A percentile compares a stretch with the other conserved stretches of the same genome.
phyloP scores from a whole-genome alignment of 345 rosid species.

The Salix udensis region DNA sequence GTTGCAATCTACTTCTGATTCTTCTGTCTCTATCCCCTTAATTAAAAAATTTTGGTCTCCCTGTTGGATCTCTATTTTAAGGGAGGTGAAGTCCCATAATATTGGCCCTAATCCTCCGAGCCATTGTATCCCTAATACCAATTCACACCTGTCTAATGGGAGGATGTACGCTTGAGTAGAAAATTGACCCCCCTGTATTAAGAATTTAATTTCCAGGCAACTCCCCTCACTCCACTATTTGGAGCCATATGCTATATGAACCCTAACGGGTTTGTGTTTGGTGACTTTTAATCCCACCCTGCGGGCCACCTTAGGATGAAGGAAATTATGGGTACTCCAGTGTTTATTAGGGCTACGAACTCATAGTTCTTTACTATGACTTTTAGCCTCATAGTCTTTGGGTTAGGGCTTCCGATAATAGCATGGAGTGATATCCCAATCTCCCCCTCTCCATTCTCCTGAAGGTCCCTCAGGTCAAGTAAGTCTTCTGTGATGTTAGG shows the following conservation, averaged over 20 bases:
- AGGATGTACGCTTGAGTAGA: too few species aligned
- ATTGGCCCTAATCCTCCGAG: neutral
- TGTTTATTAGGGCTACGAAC: neutral
- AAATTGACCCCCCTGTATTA: too few species aligned
- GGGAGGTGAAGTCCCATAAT: rapidly evolving
- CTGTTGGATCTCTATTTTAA: neutral
- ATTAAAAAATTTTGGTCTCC: rapidly evolving
- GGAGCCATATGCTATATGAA: neutral
- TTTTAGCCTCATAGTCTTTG: neutral
- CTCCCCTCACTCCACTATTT: neutral
- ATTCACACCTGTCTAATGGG: rapidly evolving
- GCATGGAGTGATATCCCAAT: neutral
- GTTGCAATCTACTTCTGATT: too few species aligned
- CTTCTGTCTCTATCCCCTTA: neutral
- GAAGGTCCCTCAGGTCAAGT: neutral
- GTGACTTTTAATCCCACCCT: neutral
- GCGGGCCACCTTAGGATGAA: neutral
- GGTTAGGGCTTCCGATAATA: neutral
- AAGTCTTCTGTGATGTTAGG: too few species aligned
- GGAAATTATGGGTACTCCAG: neutral
- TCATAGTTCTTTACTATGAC: too few species aligned
- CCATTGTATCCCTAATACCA: too few species aligned
- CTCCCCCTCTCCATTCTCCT: neutral
- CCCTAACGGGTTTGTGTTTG: neutral
- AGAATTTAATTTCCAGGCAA: neutral